Percentiles rank a stretch among this genome's conserved stretches.
phyloP scores from a whole-genome alignment of 2,329 filamentous ascomycete species.

The Penicillium sp. region DNA sequence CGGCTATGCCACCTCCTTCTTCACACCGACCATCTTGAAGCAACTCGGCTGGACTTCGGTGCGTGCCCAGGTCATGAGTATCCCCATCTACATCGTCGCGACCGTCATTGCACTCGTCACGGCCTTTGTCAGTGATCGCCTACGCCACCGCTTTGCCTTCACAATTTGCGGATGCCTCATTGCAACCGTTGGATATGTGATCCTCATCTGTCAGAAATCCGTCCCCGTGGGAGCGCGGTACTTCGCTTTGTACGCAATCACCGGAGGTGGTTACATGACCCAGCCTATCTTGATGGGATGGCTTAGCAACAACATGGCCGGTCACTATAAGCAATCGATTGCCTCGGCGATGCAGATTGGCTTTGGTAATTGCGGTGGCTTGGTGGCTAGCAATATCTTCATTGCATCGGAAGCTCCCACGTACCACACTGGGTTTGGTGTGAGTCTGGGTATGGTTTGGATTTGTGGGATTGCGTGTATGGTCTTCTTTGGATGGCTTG shows the following conservation, averaged over 20 bases:
- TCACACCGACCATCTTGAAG: constrained; percentile 45
- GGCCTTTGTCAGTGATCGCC: constrained; percentile 53
- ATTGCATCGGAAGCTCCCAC: constrained; percentile 30
- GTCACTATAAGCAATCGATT: constrained; percentile 60
- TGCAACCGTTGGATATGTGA: constrained; percentile 57
- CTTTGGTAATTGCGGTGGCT: constrained; percentile 37
- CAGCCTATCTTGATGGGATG: constrained; percentile 59
- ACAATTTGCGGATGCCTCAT: constrained; percentile 54
- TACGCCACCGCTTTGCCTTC: constrained; percentile 57
- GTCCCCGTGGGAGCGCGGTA: constrained; percentile 55
- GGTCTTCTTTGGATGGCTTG: constrained; percentile 34
- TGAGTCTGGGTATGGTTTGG: constrained; percentile 37
- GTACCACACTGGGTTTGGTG: constrained; percentile 31
- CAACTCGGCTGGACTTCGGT: constrained; percentile 59
- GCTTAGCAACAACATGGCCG: constrained; percentile 59
- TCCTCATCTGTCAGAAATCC: constrained; percentile 53
- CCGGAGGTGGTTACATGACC: constrained; percentile 56
- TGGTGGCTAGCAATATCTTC: constrained; percentile 40
- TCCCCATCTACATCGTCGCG: constrained; percentile 64
- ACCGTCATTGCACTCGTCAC: constrained; percentile 58
- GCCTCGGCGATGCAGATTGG: constrained; percentile 55
- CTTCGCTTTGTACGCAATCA: constrained; percentile 58
- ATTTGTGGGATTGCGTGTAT: constrained; percentile 34
- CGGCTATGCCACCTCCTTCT: constrained; percentile 49
- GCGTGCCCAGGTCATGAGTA: constrained; percentile 51